These are phyloP conservation scores for Ophiostoma triangulosporum DNA, from an alignment of 2,329 filamentous ascomycete genomes.

Conservation along the genomic window DNA sequence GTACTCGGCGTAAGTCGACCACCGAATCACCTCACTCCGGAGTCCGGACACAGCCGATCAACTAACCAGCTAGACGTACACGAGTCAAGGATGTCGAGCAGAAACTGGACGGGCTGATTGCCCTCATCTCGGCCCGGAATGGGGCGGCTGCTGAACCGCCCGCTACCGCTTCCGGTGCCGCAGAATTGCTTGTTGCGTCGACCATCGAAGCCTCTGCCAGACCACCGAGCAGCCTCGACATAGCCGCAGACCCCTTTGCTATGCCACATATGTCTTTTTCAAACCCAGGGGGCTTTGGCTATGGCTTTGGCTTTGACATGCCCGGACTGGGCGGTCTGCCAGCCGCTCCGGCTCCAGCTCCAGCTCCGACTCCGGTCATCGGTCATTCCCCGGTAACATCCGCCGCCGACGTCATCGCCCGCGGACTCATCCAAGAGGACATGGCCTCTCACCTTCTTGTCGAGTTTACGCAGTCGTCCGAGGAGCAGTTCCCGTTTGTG, in stretches of 20 bases:
- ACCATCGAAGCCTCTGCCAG: not conserved
- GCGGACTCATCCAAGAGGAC: slow-evolving; percentile 11
- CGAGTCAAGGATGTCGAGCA: slow-evolving; percentile 16
- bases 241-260: not conserved
- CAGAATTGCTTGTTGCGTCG: not conserved
- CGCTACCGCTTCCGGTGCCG: slow-evolving; percentile 14
- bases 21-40: not conserved
- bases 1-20: slow-evolving; percentile 12
- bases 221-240: not conserved
- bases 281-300: not conserved
- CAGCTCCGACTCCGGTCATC: not conserved
- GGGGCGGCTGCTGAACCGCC: slow-evolving; percentile 11
- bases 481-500: slow-evolving; percentile 13
- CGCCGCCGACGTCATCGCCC: slow-evolving; percentile 10
- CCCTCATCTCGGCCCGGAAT: slow-evolving; percentile 20
- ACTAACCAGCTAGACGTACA: slow-evolving; percentile 10
- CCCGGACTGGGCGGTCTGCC: not conserved
- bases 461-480: slow-evolving; percentile 3
- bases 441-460: slow-evolving; percentile 6
- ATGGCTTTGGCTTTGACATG: not conserved
- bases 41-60: not conserved
- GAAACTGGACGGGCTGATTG: slow-evolving; percentile 16
- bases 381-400: not conserved
- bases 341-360: not conserved
- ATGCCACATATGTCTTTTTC: not conserved